A percentile compares a stretch with the other conserved stretches of the same genome.
phyloP scores from a whole-genome alignment of 768 basidiomycete species.

The Phylloporus sp. region DNA sequence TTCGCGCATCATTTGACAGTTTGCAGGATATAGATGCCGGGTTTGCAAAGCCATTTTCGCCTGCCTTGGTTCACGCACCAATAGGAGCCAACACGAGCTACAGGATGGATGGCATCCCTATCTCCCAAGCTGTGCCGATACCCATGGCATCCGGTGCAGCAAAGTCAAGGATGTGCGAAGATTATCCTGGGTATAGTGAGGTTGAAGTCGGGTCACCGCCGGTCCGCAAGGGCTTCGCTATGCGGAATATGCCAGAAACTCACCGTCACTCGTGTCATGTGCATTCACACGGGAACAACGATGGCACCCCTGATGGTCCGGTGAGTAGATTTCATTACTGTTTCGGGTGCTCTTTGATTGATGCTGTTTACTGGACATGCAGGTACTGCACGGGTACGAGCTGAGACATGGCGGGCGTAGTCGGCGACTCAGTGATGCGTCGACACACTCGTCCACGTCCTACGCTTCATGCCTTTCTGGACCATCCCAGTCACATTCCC shows the following conservation, averaged over 20 bases:
- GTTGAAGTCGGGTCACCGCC: neutral
- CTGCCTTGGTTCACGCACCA: neutral
- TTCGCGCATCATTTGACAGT: constrained; percentile 18
- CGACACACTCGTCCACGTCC: constrained; percentile 13
- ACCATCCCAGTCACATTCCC: constrained; percentile 18
- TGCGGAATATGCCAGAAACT: neutral
- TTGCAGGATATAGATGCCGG: neutral
- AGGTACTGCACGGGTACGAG: constrained; percentile 8
- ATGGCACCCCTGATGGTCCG: neutral
- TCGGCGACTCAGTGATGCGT: constrained; percentile 21
- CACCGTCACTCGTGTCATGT: neutral
- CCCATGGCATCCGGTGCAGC: neutral
- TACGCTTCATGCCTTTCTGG: constrained; percentile 21
- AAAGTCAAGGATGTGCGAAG: neutral
- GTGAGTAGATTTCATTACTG: constrained; percentile 3
- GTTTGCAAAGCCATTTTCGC: neutral
- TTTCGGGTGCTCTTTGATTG: neutral
- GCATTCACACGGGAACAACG: neutral
- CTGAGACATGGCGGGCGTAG: neutral
- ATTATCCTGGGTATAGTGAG: neutral
- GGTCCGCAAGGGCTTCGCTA: neutral
- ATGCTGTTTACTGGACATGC: neutral
- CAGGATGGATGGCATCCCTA: constrained; percentile 2
- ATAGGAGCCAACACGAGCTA: neutral
- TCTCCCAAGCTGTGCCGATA: constrained; percentile 7